phyloP scores from a whole-genome alignment of 2,329 filamentous ascomycete species.

The Claviceps sp. region DNA sequence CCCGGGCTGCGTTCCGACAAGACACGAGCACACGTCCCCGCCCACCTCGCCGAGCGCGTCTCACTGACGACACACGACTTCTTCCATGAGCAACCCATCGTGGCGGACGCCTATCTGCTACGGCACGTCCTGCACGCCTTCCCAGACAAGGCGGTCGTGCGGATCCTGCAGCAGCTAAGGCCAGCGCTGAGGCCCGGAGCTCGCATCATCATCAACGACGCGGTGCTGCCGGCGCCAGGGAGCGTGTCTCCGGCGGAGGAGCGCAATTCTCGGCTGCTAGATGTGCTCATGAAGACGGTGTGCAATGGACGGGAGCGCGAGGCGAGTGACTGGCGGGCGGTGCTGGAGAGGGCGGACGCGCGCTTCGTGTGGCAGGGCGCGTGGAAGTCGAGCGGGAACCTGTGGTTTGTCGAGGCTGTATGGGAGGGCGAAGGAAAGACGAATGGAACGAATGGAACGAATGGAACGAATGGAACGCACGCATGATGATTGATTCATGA shows the following conservation, averaged over 20 bases:
- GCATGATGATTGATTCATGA: too few species aligned
- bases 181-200: slow-evolving; percentile 36
- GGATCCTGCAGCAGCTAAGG: slow-evolving; percentile 30
- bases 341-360: slow-evolving; percentile 26
- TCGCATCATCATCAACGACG: slow-evolving; percentile 24
- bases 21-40: slow-evolving; percentile 17
- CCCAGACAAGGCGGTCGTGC: slow-evolving; percentile 30
- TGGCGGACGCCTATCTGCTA: slow-evolving; percentile 39
- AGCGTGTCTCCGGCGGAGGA: slow-evolving; percentile 21
- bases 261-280: slow-evolving; percentile 26
- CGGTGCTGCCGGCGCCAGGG: slow-evolving; percentile 21
- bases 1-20: slow-evolving; percentile 24
- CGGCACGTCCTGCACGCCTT: slow-evolving; percentile 44
- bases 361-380: slow-evolving; percentile 24
- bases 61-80: slow-evolving; percentile 35
- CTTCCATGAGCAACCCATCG: slow-evolving; percentile 34
- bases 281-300: slow-evolving; percentile 32
- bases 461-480: background rate
- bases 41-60: slow-evolving; percentile 20
- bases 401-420: slow-evolving; percentile 24
- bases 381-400: slow-evolving; percentile 13
- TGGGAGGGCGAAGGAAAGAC: slow-evolving; percentile 11
- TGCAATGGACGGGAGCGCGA: slow-evolving; percentile 32
- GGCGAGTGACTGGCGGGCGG: slow-evolving; percentile 25
- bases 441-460: background rate